These are phyloP conservation scores for Xylariales sp. DNA, from an alignment of 2,329 filamentous ascomycete species.

Conservation along the genomic window DNA sequence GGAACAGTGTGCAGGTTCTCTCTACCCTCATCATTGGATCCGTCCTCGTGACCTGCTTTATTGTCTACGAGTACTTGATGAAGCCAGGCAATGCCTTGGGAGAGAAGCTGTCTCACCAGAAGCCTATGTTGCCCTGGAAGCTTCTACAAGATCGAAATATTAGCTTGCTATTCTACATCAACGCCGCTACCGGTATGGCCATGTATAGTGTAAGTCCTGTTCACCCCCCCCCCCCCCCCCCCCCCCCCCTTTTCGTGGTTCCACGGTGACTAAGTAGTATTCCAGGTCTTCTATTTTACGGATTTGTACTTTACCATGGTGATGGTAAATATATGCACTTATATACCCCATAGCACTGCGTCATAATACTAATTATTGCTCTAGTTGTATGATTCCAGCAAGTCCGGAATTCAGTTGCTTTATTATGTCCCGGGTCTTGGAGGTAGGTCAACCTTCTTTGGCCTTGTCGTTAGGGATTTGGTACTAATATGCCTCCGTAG, in stretches of 20 bases:
- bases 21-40: slow-evolving; percentile 42
- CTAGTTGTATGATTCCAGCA: slow-evolving; percentile 40
- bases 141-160: slow-evolving; percentile 55
- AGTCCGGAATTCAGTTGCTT: slow-evolving; percentile 53
- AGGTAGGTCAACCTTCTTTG: slow-evolving; percentile 28
- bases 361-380: slow-evolving; percentile 7
- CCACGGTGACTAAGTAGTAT: neutral
- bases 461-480: too few relatives aligned
- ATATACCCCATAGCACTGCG: too few relatives aligned
- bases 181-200: slow-evolving; percentile 54
- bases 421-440: slow-evolving; percentile 62
- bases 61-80: slow-evolving; percentile 52
- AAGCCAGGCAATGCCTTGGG: slow-evolving; percentile 42
- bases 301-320: slow-evolving; percentile 65
- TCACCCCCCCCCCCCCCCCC: too few relatives aligned
- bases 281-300: slow-evolving; percentile 60
- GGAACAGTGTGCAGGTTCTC: slow-evolving; percentile 44
- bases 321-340: slow-evolving; percentile 17
- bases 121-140: slow-evolving; percentile 60
- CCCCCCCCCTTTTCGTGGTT: too few relatives aligned
- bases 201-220: slow-evolving; percentile 37
- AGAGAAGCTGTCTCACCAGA: slow-evolving; percentile 46
- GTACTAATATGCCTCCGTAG: slow-evolving; percentile 7
- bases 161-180: slow-evolving; percentile 56
- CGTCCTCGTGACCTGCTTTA: slow-evolving; percentile 34